These are phyloP conservation scores for Kwoniella sp. DNA, from an alignment of 768 basidiomycete species.

Conservation along the genomic window DNA sequence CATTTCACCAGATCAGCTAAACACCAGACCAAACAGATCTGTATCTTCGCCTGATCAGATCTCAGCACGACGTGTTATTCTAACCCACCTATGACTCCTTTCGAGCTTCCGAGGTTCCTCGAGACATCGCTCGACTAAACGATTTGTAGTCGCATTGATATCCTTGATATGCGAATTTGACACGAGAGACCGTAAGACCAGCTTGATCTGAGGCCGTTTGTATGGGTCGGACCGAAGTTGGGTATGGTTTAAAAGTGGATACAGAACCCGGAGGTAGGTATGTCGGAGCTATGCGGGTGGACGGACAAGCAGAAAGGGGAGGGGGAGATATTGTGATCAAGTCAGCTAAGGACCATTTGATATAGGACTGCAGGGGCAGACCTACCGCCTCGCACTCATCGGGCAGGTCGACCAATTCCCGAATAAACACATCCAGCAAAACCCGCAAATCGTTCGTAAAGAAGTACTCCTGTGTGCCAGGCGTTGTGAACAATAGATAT, in stretches of 20 bases:
- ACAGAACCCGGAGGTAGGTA: conserved; percentile 93
- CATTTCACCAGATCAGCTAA: too few species aligned
- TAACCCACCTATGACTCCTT: conserved; percentile 39
- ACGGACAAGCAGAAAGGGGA: too few species aligned
- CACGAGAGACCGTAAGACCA: conserved; percentile 74
- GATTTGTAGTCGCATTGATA: conserved; percentile 79
- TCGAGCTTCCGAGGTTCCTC: conserved; percentile 44
- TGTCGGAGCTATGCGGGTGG: conserved; percentile 73
- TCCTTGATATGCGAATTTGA: conserved; percentile 76
- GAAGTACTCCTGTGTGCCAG: conserved; percentile 90
- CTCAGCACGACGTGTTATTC: too few species aligned
- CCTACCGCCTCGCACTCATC: conserved; percentile 92
- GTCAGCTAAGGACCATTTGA: too few species aligned
- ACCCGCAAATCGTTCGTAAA: conserved; percentile 97
- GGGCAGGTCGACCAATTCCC: conserved; percentile 86
- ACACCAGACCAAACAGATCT: neutral
- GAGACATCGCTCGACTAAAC: conserved; percentile 89
- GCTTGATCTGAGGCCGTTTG: conserved; percentile 86
- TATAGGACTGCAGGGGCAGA: too few species aligned
- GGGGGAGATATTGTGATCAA: too few species aligned
- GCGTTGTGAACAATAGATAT: conserved; percentile 91
- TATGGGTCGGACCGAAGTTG: conserved; percentile 82
- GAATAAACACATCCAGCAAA: conserved; percentile 94
- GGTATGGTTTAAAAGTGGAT: conserved; percentile 91
- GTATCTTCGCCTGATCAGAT: too few species aligned